Evolutionary conservation across 2,329 filamentous ascomycete species (phyloP).

Genomic region (Berkeleyomyces rouxiae): DNA sequence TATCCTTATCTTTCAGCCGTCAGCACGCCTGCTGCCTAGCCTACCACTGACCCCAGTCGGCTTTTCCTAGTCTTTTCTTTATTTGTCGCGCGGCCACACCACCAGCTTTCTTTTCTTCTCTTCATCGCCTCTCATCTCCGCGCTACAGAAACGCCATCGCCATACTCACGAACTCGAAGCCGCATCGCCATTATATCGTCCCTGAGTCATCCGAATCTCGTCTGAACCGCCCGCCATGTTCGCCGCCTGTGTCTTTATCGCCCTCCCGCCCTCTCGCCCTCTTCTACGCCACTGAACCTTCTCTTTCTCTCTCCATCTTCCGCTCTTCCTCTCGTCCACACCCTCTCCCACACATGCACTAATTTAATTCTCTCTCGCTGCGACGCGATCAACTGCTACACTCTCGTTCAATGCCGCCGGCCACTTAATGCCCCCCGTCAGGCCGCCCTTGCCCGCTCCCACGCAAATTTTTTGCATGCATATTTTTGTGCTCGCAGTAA

Average conservation of each 20-base stretch:
- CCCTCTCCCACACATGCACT: neutral
- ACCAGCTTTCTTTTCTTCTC: neutral
- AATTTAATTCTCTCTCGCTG: neutral
- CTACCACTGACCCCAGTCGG: neutral
- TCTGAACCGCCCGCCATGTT: neutral
- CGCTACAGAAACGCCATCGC: no score
- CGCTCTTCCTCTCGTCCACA: neutral
- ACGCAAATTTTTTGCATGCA: neutral
- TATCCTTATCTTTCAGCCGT: neutral
- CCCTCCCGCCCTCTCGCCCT: neutral
- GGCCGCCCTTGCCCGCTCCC: neutral
- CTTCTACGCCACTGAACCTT: neutral
- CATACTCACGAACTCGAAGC: no score
- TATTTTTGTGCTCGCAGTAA: neutral
- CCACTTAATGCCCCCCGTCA: neutral
- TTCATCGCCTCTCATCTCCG: neutral
- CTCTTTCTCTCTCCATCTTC: neutral
- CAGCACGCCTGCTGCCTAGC: no score
- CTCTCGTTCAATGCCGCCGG: neutral
- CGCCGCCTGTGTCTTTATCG: neutral
- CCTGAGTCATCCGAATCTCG: neutral
- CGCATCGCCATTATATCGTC: no score
- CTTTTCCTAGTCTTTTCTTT: slow-evolving; percentile 1
- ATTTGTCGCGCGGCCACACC: neutral
- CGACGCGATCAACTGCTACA: neutral